phyloP scores from a whole-genome alignment of 306 rosid genomes.

The Pterocarpus macrocarpus region DNA sequence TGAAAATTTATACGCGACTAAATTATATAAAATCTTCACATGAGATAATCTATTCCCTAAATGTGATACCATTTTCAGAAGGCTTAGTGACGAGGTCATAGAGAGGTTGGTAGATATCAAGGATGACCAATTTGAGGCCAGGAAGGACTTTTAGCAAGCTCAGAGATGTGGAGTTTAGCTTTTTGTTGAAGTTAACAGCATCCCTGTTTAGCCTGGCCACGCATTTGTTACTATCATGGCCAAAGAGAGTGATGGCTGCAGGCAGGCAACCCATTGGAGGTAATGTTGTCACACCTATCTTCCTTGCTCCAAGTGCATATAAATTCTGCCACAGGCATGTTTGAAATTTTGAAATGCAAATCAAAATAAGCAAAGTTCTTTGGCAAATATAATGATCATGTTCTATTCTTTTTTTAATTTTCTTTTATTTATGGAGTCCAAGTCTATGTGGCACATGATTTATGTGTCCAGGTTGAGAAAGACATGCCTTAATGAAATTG shows the following conservation, averaged over 20 bases:
- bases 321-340: conserved; percentile 61
- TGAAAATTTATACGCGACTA: too few species aligned
- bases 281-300: conserved; percentile 73
- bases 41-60: background rate
- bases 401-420: background rate
- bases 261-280: conserved; percentile 90
- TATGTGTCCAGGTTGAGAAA: conserved; percentile 11
- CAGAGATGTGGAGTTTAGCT: conserved; percentile 71
- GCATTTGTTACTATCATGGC: conserved; percentile 60
- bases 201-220: conserved; percentile 61
- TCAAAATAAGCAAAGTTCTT: background rate
- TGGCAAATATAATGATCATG: background rate
- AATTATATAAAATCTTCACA: too few species aligned
- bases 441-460: background rate
- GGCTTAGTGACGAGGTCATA: conserved; percentile 68
- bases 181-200: conserved; percentile 70
- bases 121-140: conserved; percentile 66
- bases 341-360: conserved; percentile 28
- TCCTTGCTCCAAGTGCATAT: conserved; percentile 81
- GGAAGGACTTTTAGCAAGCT: conserved; percentile 55
- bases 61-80: conserved; percentile 61
- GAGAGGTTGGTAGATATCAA: conserved; percentile 81
- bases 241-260: conserved; percentile 75
- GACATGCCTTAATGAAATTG: conserved; percentile 68
- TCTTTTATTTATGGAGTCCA: background rate